Evolutionary conservation across 257 asterid species (phyloP), one percentile per base, ranked within the genome.

Genomic region (Forsythia viridissima): DNA sequence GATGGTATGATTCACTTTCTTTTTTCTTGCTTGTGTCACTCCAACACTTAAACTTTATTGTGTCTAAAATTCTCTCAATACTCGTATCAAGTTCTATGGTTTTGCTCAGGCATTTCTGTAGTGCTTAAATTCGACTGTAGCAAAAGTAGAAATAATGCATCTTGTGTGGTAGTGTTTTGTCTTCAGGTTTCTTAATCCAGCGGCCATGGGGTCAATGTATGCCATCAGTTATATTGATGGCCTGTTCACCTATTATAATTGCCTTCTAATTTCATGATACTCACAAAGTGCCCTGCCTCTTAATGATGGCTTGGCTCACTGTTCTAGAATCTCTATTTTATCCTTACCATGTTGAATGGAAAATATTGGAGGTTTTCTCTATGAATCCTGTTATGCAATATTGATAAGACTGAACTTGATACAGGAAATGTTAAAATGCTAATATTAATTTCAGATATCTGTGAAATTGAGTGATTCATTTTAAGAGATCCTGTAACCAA

Each of bases 1-100:
- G 86, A 93, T 72, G 95, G 98, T 94, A 90, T 71, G 92, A 55
- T 55, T 11, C 9, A 18, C 30, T 18, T 18, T 52, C 10, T 5
- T 55, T 18, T 52, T 13, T 4, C 18, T 46, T 46, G 18, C 55
- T 55, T 52, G 24, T 52, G 63, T 16, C 1, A 6, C 24, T 16
- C 24, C 63, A 52, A 1, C 63, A 18, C n/a, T 52, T 16, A 5
- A 3, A 52, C 24, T 6, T 52, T 52, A 18, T 8, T 6, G 10
- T 55, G 65, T 55, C 24, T 55, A 55, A 18, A 55, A 4, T 15
- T 52, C 63, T 11, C 12, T 11, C 16, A 46, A 12, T 43, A 5
- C 12, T 43, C 13, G 43, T 3, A 8, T 43, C 43, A 41, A 41
- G 9, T 43, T 43, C 48, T 43, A 43, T 9, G 48, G 48, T 46